Conservation (phyloP, 106 monocot genomes). For the Amphibolis antarctica region DNA sequence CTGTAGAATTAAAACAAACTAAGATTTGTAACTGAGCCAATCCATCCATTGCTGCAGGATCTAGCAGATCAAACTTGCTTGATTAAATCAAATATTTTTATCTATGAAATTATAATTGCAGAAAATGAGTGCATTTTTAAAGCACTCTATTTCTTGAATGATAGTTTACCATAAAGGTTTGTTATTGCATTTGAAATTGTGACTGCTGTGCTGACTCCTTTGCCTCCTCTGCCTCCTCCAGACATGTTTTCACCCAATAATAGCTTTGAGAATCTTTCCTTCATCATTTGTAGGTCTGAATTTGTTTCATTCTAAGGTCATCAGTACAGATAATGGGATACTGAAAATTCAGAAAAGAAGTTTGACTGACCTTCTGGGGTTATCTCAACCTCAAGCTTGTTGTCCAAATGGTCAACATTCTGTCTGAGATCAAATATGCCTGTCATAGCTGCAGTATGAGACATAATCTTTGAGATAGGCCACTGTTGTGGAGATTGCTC, state of each 20-base stretch:
- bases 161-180: conserved; percentile 66
- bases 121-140: background rate
- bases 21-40: background rate
- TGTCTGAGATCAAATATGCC: conserved; percentile 36
- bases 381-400: conserved; percentile 14
- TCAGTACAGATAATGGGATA: background rate
- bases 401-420: conserved; percentile 8
- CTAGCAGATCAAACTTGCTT: background rate
- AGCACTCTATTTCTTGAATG: background rate
- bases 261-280: conserved; percentile 82
- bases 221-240: conserved; percentile 52
- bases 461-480: conserved; percentile 12
- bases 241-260: conserved; percentile 92
- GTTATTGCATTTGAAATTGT: conserved; percentile 90
- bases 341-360: background rate
- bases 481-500: conserved; percentile 17
- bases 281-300: conserved; percentile 50
- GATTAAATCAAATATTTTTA: background rate
- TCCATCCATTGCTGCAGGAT: background rate
- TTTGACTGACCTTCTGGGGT: conserved; percentile 10
- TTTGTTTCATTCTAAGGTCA: background rate
- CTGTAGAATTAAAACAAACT: conserved; percentile 18
- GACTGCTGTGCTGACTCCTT: conserved; percentile 58
- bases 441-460: conserved; percentile 11
- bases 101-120: background rate